Evolutionary conservation across 192 early-diverging fungal species (phyloP).

Genomic region (Backusella luteola): DNA sequence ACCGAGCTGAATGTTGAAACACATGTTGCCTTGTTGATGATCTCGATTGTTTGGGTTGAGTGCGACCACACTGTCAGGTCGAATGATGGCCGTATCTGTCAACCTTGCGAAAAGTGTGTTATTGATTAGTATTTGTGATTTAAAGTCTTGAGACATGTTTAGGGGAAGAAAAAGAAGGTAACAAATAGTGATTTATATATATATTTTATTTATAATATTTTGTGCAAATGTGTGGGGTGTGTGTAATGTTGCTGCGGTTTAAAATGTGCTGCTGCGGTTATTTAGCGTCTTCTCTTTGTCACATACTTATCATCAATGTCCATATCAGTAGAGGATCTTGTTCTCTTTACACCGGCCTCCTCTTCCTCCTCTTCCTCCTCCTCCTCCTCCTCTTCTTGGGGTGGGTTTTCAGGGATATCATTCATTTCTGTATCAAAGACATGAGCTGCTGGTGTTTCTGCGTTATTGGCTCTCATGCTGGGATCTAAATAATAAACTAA

Average conservation of each 20-base stretch:
- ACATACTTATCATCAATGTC: slow-evolving; percentile 11
- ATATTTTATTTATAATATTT: not conserved
- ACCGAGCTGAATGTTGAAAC: not conserved
- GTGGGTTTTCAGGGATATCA: not conserved
- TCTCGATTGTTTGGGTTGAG: not conserved
- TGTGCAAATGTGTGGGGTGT: not conserved
- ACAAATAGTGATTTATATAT: not conserved
- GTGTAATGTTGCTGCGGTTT: not conserved
- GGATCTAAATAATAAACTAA: not conserved
- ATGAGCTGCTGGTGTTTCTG: slow-evolving; percentile 12
- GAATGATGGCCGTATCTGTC: not conserved
- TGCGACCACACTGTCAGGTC: not conserved
- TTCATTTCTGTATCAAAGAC: slow-evolving; percentile 4
- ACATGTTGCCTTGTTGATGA: not conserved
- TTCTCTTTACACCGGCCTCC: not conserved
- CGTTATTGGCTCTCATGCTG: slow-evolving; percentile 7
- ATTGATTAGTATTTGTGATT: not conserved
- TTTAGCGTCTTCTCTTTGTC: not conserved
- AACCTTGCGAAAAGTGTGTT: not conserved
- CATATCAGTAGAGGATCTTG: not conserved
- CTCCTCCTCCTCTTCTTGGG: not conserved
- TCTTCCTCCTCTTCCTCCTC: not conserved
- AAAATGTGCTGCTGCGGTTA: not conserved
- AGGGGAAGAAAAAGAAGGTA: not conserved
- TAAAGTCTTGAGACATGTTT: not conserved